phyloP scores from a whole-genome alignment of 352 stramenopile genomes.

The Phytopythium montanum region DNA sequence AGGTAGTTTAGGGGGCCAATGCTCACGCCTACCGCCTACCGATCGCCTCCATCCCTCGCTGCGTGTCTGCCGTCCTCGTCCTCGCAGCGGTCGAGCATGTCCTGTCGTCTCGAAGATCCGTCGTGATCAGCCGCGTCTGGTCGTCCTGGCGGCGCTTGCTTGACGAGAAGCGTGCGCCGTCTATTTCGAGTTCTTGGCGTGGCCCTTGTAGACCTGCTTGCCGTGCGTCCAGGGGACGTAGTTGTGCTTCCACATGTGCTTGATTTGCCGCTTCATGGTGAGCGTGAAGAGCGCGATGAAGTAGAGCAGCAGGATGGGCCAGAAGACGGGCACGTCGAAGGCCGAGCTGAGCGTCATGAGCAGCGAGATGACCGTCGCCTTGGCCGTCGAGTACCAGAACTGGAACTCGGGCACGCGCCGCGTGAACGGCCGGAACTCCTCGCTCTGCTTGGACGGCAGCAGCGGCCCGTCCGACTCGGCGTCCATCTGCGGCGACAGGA shows the following conservation, averaged over 20 bases:
- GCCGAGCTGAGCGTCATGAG: conserved; percentile 98
- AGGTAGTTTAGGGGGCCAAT: not conserved
- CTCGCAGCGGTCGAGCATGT: not conserved
- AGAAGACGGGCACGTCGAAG: conserved; percentile 99
- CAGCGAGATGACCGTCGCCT: conserved; percentile 90
- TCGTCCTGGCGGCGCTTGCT: conserved; percentile 3
- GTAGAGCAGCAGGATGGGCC: conserved; percentile 99
- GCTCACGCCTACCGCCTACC: not conserved
- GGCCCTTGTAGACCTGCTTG: conserved; percentile 95
- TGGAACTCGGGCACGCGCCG: conserved; percentile 98
- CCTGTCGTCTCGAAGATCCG: not conserved
- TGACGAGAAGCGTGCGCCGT: no score
- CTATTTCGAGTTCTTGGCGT: conserved; percentile 78
- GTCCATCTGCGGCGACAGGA: conserved; percentile 94
- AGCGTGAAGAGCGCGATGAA: conserved; percentile 98
- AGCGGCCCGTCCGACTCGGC: conserved; percentile 84
- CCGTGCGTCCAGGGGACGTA: conserved; percentile 97
- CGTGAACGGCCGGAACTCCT: conserved; percentile 91
- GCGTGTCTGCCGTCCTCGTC: not conserved
- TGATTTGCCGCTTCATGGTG: conserved; percentile 99
- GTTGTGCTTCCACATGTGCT: conserved; percentile 99
- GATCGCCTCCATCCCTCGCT: not conserved
- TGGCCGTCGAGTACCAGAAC: conserved; percentile 95
- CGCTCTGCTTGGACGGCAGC: conserved; percentile 88
- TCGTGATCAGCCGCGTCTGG: no score